These are phyloP conservation scores for Pseudogymnoascus sp. DNA, from an alignment of 2,329 filamentous ascomycete species.

Conservation along the genomic window DNA sequence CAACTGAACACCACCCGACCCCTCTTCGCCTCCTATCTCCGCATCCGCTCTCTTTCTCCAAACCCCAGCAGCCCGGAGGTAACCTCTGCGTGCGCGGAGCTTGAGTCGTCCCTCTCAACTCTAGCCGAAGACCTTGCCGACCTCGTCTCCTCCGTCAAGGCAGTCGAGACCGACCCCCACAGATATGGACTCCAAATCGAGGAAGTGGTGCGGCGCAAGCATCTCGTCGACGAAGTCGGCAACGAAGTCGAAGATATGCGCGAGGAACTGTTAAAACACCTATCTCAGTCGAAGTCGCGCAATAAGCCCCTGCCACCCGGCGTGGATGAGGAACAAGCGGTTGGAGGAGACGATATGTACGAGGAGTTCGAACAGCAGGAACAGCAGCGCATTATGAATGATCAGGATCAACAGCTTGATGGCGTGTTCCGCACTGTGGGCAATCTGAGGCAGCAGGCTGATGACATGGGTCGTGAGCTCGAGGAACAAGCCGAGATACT, in stretches of 20 bases:
- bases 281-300: conserved; percentile 34
- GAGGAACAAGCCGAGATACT: conserved; percentile 92
- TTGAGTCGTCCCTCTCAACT: conserved; percentile 54
- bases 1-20: conserved; percentile 74
- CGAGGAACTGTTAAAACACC: conserved; percentile 61
- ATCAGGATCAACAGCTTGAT: conserved; percentile 89
- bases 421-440: conserved; percentile 90
- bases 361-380: conserved; percentile 83
- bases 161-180: conserved; percentile 79
- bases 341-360: conserved; percentile 40
- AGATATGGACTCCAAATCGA: conserved; percentile 76
- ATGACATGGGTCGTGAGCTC: conserved; percentile 91
- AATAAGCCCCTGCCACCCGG: conserved; percentile 51
- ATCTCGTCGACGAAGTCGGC: conserved; percentile 81
- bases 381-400: conserved; percentile 83
- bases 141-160: conserved; percentile 76
- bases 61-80: conserved; percentile 73
- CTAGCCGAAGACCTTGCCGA: conserved; percentile 81
- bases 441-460: conserved; percentile 79
- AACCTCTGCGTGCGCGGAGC: conserved; percentile 63
- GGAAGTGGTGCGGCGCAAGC: conserved; percentile 72
- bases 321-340: conserved; percentile 22
- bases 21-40: conserved; percentile 88
- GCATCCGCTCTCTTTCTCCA: conserved; percentile 79
- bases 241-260: conserved; percentile 85